A percentile compares a stretch with the other conserved stretches of the same genome.
Conservation (phyloP, 2,329 filamentous ascomycete genomes). For the Fusarium nurragi region DNA sequence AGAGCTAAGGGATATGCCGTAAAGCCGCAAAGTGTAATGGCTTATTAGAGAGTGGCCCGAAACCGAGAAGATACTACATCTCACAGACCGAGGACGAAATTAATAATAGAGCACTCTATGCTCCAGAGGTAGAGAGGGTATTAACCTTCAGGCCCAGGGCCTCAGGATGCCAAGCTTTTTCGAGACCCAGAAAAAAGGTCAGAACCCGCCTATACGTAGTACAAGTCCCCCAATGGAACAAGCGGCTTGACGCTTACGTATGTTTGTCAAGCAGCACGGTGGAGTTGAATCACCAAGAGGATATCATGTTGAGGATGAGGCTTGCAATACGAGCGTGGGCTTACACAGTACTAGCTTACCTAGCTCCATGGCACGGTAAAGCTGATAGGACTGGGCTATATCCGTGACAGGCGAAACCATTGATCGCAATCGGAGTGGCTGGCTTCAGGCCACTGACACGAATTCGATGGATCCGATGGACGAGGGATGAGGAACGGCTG, state of each 20-base stretch:
- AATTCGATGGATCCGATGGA: conserved; percentile 11
- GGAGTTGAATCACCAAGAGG: conserved; percentile 21
- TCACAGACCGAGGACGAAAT: too few species aligned
- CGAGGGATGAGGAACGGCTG: conserved; percentile 6
- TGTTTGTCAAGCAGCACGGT: conserved; percentile 11
- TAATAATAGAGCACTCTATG: background rate
- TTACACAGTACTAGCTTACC: conserved; percentile 5
- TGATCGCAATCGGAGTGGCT: conserved; percentile 10
- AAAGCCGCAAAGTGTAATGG: background rate
- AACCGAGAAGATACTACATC: background rate
- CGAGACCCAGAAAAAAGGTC: conserved; percentile 9
- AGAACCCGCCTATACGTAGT: conserved; percentile 17
- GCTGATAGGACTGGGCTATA: conserved; percentile 1
- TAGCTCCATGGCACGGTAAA: conserved; percentile 16
- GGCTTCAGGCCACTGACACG: conserved; percentile 9
- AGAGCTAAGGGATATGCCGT: background rate
- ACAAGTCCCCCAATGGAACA: background rate
- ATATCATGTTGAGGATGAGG: conserved; percentile 25
- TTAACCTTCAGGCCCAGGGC: conserved; percentile 6
- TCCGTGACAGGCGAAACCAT: conserved; percentile 30
- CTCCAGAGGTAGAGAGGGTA: background rate
- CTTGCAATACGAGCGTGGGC: conserved; percentile 33
- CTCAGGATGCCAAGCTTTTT: conserved; percentile 24
- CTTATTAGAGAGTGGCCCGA: background rate
- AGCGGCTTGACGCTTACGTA: conserved; percentile 26